A percentile compares a stretch with the other conserved stretches of the same genome.
phyloP scores from a whole-genome alignment of 2,329 filamentous ascomycete genomes.

The Neurospora sp. region DNA sequence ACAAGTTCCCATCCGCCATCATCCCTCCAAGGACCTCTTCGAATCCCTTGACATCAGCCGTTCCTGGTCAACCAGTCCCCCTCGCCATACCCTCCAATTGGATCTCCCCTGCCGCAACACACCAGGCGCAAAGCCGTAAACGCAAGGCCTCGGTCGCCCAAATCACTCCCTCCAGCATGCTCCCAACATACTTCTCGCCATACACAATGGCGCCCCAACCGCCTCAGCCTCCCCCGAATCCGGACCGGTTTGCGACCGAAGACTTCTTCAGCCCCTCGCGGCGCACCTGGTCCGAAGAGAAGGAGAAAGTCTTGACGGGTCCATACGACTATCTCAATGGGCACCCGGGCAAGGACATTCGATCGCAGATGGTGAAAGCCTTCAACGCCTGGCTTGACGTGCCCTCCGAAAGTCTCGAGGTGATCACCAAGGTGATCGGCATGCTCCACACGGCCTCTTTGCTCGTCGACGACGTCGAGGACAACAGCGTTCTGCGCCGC shows the following conservation, averaged over 20 bases:
- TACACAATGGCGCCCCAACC: conserved; percentile 24
- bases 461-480: conserved; percentile 82
- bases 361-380: conserved; percentile 66
- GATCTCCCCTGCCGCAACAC: conserved; percentile 11
- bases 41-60: conserved; percentile 28
- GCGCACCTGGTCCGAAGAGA: conserved; percentile 58
- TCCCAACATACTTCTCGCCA: conserved; percentile 21
- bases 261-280: conserved; percentile 43
- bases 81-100: conserved; percentile 17
- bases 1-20: conserved; percentile 54
- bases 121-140: conserved; percentile 13
- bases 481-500: conserved; percentile 61
- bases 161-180: conserved; percentile 12
- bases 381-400: conserved; percentile 78
- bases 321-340: conserved; percentile 74
- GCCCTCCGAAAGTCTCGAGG: conserved; percentile 55
- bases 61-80: not conserved
- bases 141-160: conserved; percentile 21
- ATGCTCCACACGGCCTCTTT: conserved; percentile 82
- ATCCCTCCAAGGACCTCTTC: conserved; percentile 70
- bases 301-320: conserved; percentile 67
- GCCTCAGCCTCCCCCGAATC: conserved; percentile 34
- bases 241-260: conserved; percentile 42
- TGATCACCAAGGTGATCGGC: conserved; percentile 71
- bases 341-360: conserved; percentile 78